Percentiles rank a stretch among this genome's conserved stretches.
These are phyloP conservation scores for Pestalotiopsis sp. DNA, from an alignment of 2,329 filamentous ascomycete species.

Conservation along the genomic window DNA sequence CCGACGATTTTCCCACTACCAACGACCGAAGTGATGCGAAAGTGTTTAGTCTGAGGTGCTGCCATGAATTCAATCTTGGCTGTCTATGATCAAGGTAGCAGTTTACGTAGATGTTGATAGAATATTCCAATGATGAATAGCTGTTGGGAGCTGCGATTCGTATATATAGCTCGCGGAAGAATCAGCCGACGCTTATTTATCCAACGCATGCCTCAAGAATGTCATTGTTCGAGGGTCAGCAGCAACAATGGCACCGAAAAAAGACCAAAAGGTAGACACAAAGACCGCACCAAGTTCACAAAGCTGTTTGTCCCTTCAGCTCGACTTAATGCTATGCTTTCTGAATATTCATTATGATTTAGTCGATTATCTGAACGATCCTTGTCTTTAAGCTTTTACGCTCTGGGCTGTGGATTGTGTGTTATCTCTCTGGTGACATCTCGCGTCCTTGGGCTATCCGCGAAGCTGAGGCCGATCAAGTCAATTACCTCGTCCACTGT, in stretches of 20 bases:
- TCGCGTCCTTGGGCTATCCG: conserved; percentile 61
- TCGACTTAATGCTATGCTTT: background rate
- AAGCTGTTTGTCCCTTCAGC: background rate
- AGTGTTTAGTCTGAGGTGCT: too few relatives aligned
- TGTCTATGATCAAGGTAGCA: too few relatives aligned
- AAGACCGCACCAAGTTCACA: background rate
- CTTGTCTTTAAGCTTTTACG: background rate
- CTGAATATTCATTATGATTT: background rate
- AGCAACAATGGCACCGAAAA: background rate
- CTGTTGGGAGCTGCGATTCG: too few relatives aligned
- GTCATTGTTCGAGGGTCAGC: too few relatives aligned
- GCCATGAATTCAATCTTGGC: too few relatives aligned
- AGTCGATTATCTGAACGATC: background rate
- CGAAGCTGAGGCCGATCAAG: conserved; percentile 65
- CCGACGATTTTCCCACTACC: background rate
- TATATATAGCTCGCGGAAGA: too few relatives aligned
- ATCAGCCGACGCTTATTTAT: too few relatives aligned
- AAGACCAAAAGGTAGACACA: background rate
- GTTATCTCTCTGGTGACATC: conserved; percentile 63
- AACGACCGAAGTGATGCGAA: background rate
- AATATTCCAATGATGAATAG: too few relatives aligned
- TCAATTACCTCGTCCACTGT: conserved; percentile 63
- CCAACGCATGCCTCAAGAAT: too few relatives aligned
- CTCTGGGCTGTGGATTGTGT: conserved; percentile 47
- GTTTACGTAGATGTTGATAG: too few relatives aligned